These are phyloP conservation scores for Corchorus capsularis DNA, from an alignment of 345 rosid genomes.

Conservation along the genomic window DNA sequence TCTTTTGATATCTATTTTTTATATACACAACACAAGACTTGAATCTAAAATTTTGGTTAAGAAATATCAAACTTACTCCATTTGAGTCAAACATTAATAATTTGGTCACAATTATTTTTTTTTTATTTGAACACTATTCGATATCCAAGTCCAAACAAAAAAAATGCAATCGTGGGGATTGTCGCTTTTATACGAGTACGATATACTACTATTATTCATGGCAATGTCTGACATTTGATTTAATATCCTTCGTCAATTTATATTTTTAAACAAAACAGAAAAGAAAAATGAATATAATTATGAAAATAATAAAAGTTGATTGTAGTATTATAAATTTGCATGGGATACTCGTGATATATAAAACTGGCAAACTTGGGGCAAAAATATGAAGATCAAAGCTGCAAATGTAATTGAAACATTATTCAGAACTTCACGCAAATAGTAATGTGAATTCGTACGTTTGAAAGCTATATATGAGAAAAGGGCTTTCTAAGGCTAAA, in stretches of 20 bases:
- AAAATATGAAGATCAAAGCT: background rate
- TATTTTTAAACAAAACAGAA: too few relatives aligned
- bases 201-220: background rate
- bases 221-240: background rate
- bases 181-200: background rate
- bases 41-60: too few relatives aligned
- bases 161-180: background rate
- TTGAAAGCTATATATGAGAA: background rate
- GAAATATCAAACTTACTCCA: too few relatives aligned
- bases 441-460: conserved; percentile 4
- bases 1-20: too few relatives aligned
- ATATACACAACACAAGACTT: too few relatives aligned
- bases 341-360: conserved; percentile 13
- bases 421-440: conserved; percentile 11
- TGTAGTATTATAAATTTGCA: background rate
- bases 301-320: background rate
- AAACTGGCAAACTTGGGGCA: background rate
- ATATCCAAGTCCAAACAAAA: too few relatives aligned
- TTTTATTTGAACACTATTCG: too few relatives aligned
- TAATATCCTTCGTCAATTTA: background rate
- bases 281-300: background rate
- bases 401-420: background rate
- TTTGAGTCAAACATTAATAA: too few relatives aligned
- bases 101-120: too few relatives aligned
- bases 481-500: background rate